Conservation (phyloP, 2,329 filamentous ascomycete species). For the Grosmannia serpens region DNA sequence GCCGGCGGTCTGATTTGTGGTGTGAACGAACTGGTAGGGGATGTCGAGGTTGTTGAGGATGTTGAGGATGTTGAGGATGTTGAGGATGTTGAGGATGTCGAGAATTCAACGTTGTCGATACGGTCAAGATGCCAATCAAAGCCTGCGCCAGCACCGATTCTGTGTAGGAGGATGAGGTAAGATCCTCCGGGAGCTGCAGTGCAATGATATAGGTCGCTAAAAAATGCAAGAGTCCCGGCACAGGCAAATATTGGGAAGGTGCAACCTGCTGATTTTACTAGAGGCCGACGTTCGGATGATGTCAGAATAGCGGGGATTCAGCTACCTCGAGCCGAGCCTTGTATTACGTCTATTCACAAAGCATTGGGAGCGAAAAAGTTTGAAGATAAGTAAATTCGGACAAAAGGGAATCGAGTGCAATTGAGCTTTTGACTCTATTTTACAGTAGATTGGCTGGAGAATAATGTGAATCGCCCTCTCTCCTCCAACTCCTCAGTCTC, state of each 20-base stretch:
- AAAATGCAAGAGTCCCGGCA: neutral
- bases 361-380: neutral
- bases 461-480: constrained; percentile 25
- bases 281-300: neutral
- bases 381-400: neutral
- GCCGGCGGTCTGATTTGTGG: too few relatives aligned
- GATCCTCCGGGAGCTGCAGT: neutral
- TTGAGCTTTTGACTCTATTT: constrained; percentile 53
- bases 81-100: neutral
- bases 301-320: neutral
- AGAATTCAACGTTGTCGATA: too few relatives aligned
- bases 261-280: neutral
- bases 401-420: constrained; percentile 51
- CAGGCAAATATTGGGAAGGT: neutral
- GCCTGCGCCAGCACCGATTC: neutral
- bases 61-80: too few relatives aligned
- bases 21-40: too few relatives aligned
- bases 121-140: too few relatives aligned
- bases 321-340: too few relatives aligned
- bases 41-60: too few relatives aligned
- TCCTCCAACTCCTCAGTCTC: constrained; percentile 28
- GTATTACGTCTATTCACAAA: too few relatives aligned
- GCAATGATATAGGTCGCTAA: too few relatives aligned
- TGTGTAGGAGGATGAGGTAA: neutral
- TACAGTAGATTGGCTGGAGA: constrained; percentile 44